Evolutionary conservation across 805 yeast species (phyloP).

Genomic region (Saturnispora galanensis): DNA sequence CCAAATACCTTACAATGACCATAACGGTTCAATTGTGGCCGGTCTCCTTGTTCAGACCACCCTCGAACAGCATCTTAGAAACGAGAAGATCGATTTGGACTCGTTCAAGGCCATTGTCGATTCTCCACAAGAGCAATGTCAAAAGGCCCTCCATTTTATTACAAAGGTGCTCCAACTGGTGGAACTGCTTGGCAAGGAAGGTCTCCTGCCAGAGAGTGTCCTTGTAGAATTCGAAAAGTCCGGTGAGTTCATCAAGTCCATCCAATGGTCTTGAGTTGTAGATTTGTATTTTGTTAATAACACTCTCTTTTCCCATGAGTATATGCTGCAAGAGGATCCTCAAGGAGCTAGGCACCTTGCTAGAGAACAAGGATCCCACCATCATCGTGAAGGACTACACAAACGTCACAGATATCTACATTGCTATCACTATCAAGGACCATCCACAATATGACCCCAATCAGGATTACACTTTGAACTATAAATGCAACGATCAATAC

Average conservation of each 20-base stretch:
- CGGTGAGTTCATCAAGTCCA: neutral
- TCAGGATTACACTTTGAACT: slow-evolving; percentile 3
- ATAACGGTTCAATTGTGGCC: too few species aligned
- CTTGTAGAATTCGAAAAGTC: slow-evolving; percentile 12
- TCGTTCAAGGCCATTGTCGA: too few species aligned
- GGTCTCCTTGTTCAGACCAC: too few species aligned
- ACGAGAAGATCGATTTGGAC: too few species aligned
- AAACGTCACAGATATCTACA: neutral
- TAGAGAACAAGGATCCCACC: slow-evolving; percentile 1
- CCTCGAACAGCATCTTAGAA: too few species aligned
- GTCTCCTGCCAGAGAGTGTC: slow-evolving; percentile 10
- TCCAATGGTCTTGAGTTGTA: neutral
- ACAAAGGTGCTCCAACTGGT: slow-evolving; percentile 45
- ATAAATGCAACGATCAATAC: slow-evolving; percentile 3
- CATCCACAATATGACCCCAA: slow-evolving; percentile 4
- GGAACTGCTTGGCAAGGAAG: slow-evolving; percentile 26
- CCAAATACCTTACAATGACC: too few species aligned
- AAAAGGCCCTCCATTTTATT: slow-evolving; percentile 46
- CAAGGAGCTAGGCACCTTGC: neutral
- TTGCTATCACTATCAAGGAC: slow-evolving; percentile 4
- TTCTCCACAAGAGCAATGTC: too few species aligned
- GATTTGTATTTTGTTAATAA: neutral
- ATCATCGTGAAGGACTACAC: neutral
- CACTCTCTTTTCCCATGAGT: neutral
- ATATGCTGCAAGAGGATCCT: slow-evolving; percentile 1